These are phyloP conservation scores for Russula vinacea DNA, from an alignment of 768 basidiomycete species.

Conservation along the genomic window DNA sequence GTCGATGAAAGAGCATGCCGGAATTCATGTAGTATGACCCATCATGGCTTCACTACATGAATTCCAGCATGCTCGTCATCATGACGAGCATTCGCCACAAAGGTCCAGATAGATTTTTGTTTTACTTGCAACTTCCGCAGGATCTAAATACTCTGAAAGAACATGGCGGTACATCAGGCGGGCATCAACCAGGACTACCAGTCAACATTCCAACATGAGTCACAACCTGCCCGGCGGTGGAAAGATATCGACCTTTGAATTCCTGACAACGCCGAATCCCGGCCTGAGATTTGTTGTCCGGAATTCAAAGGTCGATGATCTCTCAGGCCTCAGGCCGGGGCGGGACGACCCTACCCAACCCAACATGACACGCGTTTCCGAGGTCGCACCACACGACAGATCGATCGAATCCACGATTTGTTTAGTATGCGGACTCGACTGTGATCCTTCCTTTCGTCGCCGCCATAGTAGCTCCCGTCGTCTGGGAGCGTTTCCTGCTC, in stretches of 20 bases:
- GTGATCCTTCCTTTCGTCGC: background rate
- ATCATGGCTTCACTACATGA: too few species aligned
- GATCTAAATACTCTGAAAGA: background rate
- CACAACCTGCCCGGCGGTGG: too few species aligned
- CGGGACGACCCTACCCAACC: too few species aligned
- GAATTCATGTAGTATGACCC: background rate
- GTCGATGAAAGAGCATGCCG: background rate
- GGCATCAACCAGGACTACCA: background rate
- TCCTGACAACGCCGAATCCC: background rate
- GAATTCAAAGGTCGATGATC: too few species aligned
- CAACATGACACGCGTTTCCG: background rate
- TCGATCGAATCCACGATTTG: background rate
- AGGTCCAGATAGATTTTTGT: too few species aligned
- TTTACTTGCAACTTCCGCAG: background rate
- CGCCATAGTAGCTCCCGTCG: background rate
- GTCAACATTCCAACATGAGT: background rate
- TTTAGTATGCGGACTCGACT: background rate
- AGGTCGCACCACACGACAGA: background rate
- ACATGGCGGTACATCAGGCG: background rate
- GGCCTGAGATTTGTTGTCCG: too few species aligned
- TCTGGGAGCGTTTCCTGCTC: slow-evolving; percentile 1
- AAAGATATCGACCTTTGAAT: background rate
- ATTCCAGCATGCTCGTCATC: too few species aligned
- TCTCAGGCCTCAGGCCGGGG: background rate
- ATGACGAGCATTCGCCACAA: too few species aligned